Evolutionary conservation across 2,329 filamentous ascomycete genomes (phyloP), one percentile per base, ranked within the genome.

Genomic region (Teratosphaeria viscida): DNA sequence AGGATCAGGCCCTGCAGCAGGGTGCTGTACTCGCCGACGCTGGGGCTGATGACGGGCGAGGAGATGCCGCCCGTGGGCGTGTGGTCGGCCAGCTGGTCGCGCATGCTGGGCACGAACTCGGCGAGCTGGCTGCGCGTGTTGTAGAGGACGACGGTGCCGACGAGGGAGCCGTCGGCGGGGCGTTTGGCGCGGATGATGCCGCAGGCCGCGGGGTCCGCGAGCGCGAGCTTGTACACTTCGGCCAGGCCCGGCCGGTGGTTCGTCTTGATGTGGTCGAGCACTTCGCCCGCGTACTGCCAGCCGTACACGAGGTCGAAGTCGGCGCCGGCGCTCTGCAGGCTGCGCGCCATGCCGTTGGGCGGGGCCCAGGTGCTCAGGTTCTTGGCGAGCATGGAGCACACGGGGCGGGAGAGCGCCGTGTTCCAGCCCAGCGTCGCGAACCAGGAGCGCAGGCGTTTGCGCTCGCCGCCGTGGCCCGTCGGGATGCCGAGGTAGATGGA

Each of bases 351-450:
- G 0, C 89, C 89, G 47, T 92, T 86, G 0, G 90, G 90, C 6
- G 88, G 84, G 5, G 79, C 76, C 90, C 90, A 95, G 12, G 79
- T 81, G 27, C 79, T 73, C n/a, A 95, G 76, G 65, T 90, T 87
- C 39, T 82, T 81, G 55, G 94, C 86, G 2, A 85, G 77, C 80
- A 95, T 86, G 70, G 87, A 91, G 67, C 83, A 86, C 0, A 88
- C 80, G 0, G 83, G 77, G 11, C 82, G 79, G 1, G 84, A 84
- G 4, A 85, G 76, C 0, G 82, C 80, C 2, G 82, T 87, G 67
- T 95, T 91, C 92, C 92, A 96, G 14, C 92, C 92, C 54, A 91
- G 82, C 64, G 87, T 89, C n/a, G 86, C 84, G 72, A 96, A 96
- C 92, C 92, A 97, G 54, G 83, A 81, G n/a, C 84, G 79, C 26